phyloP scores from a whole-genome alignment of 2,329 filamentous ascomycete species.

The Ceratocystiopsis brevicomis region DNA sequence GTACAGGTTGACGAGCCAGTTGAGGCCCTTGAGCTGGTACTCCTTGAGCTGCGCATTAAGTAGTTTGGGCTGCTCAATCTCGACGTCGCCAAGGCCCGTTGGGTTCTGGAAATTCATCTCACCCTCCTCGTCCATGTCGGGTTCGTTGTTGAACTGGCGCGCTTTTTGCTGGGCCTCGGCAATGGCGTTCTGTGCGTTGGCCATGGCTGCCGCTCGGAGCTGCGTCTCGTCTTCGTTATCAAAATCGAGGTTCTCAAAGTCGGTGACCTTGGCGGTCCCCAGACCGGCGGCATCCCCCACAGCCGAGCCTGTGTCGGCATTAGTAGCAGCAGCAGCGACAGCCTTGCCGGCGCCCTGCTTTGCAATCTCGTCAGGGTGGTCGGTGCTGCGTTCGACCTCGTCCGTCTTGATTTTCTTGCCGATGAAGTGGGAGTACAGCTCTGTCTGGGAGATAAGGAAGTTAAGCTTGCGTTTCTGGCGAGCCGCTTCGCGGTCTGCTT shows the following conservation, averaged over 20 bases:
- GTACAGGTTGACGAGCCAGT: constrained; percentile 97
- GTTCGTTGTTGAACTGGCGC: constrained; percentile 69
- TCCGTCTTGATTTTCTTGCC: constrained; percentile 98
- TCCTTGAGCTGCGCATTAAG: constrained; percentile 90
- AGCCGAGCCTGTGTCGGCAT: neutral
- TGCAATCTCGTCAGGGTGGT: constrained; percentile 53
- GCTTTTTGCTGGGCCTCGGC: constrained; percentile 88
- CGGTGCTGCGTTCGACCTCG: constrained; percentile 78
- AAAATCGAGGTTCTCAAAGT: constrained; percentile 89
- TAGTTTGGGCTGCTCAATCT: constrained; percentile 86
- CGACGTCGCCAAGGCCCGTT: constrained; percentile 79
- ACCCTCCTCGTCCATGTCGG: constrained; percentile 66
- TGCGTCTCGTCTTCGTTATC: constrained; percentile 81
- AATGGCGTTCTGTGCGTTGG: constrained; percentile 90
- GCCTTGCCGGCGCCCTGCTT: constrained; percentile 21
- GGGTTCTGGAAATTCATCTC: constrained; percentile 99
- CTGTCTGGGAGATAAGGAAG: constrained; percentile 96
- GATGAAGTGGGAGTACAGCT: constrained; percentile 97
- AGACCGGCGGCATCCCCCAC: constrained; percentile 31
- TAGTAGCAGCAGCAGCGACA: neutral
- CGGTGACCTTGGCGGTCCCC: constrained; percentile 57
- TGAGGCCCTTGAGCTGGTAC: constrained; percentile 96
- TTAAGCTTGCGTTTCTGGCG: constrained; percentile 97
- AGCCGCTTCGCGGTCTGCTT: constrained; percentile 92
- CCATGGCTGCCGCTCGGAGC: constrained; percentile 68